Evolutionary conservation across 208 protist species (phyloP).

Genomic region (Leptomonas seymouri): DNA sequence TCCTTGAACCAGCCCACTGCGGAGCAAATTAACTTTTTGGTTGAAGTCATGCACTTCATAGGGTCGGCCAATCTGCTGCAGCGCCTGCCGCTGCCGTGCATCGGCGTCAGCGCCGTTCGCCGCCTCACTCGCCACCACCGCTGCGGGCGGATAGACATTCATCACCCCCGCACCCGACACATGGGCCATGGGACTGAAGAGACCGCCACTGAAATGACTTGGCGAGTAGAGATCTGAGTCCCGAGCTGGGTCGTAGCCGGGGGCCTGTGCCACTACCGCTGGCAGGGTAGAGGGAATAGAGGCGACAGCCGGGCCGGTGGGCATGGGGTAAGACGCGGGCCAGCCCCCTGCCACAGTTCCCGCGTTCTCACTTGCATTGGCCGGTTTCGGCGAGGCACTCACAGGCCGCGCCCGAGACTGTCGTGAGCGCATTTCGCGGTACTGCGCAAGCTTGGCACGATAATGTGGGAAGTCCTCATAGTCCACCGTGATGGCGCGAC

Average conservation of each 20-base stretch:
- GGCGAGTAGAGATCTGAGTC: slow-evolving; percentile 57
- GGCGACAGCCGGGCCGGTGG: slow-evolving; percentile 9
- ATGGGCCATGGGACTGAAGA: slow-evolving; percentile 58
- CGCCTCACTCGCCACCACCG: slow-evolving; percentile 13
- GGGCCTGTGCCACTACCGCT: slow-evolving; percentile 30
- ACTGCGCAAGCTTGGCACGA: slow-evolving; percentile 40
- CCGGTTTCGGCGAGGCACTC: background rate
- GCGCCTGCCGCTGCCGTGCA: slow-evolving; percentile 12
- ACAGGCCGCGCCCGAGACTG: background rate
- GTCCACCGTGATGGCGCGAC: slow-evolving; percentile 40
- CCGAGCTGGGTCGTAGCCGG: slow-evolving; percentile 44
- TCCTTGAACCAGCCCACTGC: slow-evolving; percentile 37
- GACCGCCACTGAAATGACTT: slow-evolving; percentile 41
- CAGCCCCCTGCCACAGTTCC: background rate
- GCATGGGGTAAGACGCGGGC: background rate
- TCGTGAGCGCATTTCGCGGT: slow-evolving; percentile 38
- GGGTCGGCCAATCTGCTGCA: slow-evolving; percentile 30
- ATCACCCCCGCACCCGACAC: slow-evolving; percentile 28
- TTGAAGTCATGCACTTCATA: slow-evolving; percentile 44
- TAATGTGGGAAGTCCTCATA: slow-evolving; percentile 69
- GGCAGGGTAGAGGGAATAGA: slow-evolving; percentile 15
- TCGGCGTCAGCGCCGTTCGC: background rate
- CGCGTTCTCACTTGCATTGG: background rate
- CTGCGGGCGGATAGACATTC: slow-evolving; percentile 35
- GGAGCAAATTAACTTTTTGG: slow-evolving; percentile 49